phyloP scores from a whole-genome alignment of 2,329 filamentous ascomycete species.

The Trichoderma afroharzianum region DNA sequence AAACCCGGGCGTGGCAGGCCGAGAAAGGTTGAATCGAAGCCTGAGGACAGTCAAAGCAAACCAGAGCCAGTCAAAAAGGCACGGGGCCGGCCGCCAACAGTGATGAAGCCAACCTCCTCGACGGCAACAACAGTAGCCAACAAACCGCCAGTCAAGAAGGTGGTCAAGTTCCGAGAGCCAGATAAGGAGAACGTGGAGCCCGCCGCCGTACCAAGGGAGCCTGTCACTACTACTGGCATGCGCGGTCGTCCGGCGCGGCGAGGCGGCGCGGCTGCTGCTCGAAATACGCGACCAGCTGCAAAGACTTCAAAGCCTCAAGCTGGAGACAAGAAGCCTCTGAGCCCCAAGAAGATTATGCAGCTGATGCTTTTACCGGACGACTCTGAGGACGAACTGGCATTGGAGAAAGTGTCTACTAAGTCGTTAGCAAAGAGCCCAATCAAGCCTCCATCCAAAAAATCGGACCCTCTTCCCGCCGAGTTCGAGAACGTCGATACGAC shows the following conservation, averaged over 20 bases:
- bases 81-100: slow-evolving; percentile 26
- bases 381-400: slow-evolving; percentile 59
- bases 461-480: not conserved
- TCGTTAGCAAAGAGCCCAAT: slow-evolving; percentile 19
- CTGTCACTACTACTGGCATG: slow-evolving; percentile 34
- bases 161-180: slow-evolving; percentile 60
- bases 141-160: slow-evolving; percentile 54
- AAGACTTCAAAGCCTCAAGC: slow-evolving; percentile 26
- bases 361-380: slow-evolving; percentile 43
- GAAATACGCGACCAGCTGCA: slow-evolving; percentile 35
- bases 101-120: slow-evolving; percentile 33
- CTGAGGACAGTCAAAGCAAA: slow-evolving; percentile 19
- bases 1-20: slow-evolving; percentile 43
- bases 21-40: slow-evolving; percentile 35
- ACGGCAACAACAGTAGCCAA: slow-evolving; percentile 26
- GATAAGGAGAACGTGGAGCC: slow-evolving; percentile 62
- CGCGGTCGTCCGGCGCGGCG: slow-evolving; percentile 44
- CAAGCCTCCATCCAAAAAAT: slow-evolving; percentile 15
- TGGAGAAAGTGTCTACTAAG: slow-evolving; percentile 56
- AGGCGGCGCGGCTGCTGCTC: slow-evolving; percentile 29
- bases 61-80: slow-evolving; percentile 33
- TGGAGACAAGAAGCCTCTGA: slow-evolving; percentile 49
- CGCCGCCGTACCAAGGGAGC: slow-evolving; percentile 35
- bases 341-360: slow-evolving; percentile 63
- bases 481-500: slow-evolving; percentile 7